Base-by-base conservation (phyloP, 139 green algal genomes). In the Chlamydomonas applanata region DNA sequence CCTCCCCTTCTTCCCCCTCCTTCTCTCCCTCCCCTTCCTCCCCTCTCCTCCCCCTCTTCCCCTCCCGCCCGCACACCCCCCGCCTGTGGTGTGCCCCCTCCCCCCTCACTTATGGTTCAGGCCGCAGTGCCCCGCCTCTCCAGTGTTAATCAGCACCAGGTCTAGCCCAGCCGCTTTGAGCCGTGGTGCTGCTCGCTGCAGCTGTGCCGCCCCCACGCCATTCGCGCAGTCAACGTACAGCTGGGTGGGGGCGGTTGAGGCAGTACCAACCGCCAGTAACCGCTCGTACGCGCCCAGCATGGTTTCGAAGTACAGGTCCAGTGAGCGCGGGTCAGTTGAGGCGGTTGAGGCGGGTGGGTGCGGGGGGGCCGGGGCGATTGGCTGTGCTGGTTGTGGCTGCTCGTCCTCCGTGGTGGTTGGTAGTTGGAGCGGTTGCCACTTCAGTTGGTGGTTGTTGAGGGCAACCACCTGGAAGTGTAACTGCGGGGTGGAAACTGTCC, bases 221-320 rank as follows among this genome's bases (percentile, higher is more conserved):
- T 98, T 97, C 24, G 96, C 96, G 57, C 89, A 96, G 76, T 99
- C 96, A 44, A 98, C 86, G 14, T 91, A 53, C 40, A 98, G 52
- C 40, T 49, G 40, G 40, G 7, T 11, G 7, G 11, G 7, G 11
- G 40, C 11, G 40, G 40, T 49, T 49, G 40, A 49, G 5, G 56
- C 46, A 25, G 22, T 22, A 4, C 54, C 69, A 46, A 36, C 30
- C 71, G 65, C 22, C 4, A 69, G 53, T 56, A 79, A 60, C 30
- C 66, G 45, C 33, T 52, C 33, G 78, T 87, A 93, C 22, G 69
- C 81, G n/a, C 69, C 63, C 14, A 81, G 19, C n/a, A 96, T 73
- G 22, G 76, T 77, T 46, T 82, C 75, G 69, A 89, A 91, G 73
- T 96, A 94, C 36, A 75, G 33, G 17, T 56, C 71, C 29, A 89